Conservation (phyloP, 2,329 filamentous ascomycete genomes). For the Macrophomina tecta region DNA sequence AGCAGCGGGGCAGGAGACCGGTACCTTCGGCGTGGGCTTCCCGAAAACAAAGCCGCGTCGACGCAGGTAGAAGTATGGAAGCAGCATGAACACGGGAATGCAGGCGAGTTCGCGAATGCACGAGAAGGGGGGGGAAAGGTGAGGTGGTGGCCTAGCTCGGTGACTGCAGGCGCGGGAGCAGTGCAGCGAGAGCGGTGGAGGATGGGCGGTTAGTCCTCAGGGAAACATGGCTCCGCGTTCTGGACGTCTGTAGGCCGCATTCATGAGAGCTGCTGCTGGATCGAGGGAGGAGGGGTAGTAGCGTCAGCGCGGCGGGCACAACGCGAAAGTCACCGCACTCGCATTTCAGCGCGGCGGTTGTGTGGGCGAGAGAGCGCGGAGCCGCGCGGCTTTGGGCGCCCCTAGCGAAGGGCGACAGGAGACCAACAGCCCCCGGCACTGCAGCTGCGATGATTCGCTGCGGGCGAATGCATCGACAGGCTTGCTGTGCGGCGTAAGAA, state of each 20-base stretch:
- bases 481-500: no score
- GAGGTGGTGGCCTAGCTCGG: conserved; percentile 1
- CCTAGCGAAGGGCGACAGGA: not conserved
- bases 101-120: conserved; percentile 1
- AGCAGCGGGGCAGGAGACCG: not conserved
- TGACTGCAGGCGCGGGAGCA: not conserved
- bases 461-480: not conserved
- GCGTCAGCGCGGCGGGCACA: conserved; percentile 23
- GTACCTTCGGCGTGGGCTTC: not conserved
- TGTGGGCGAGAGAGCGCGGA: not conserved
- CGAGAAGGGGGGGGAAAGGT: not conserved
- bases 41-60: not conserved
- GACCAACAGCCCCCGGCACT: not conserved
- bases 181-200: not conserved
- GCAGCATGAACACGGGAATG: not conserved
- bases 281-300: conserved; percentile 23
- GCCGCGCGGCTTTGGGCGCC: conserved; percentile 8
- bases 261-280: conserved; percentile 19
- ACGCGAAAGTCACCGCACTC: not conserved
- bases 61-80: no score
- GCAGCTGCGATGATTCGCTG: not conserved
- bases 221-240: conserved; percentile 3
- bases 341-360: not conserved
- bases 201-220: not conserved
- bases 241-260: conserved; percentile 1